phyloP scores from a whole-genome alignment of 2,329 filamentous ascomycete species.

The Colletotrichum endophyticum region DNA sequence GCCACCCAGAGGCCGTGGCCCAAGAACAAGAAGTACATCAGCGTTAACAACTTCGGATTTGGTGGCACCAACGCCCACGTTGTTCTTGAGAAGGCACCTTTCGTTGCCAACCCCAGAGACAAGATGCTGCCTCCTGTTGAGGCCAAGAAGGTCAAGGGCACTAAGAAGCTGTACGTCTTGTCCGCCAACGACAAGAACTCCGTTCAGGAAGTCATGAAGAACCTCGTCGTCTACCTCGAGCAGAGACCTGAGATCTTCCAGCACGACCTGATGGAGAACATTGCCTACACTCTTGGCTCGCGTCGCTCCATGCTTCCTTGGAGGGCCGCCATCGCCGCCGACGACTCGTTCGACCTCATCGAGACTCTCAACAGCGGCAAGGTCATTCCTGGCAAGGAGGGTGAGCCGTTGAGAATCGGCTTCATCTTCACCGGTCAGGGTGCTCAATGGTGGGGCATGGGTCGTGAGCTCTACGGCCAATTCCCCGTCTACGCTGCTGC shows the following conservation, averaged over 20 bases:
- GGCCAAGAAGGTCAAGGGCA: background rate
- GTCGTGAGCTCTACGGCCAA: conserved; percentile 26
- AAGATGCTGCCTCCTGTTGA: conserved; percentile 22
- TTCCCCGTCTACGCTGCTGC: conserved; percentile 39
- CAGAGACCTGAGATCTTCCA: conserved; percentile 47
- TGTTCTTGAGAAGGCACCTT: conserved; percentile 44
- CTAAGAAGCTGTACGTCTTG: conserved; percentile 45
- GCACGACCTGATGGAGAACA: conserved; percentile 40
- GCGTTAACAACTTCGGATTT: conserved; percentile 53
- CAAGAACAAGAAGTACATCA: conserved; percentile 52
- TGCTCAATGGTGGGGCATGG: conserved; percentile 29
- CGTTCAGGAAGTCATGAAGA: conserved; percentile 30
- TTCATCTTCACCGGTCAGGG: conserved; percentile 33
- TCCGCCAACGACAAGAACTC: conserved; percentile 42
- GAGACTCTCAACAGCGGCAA: conserved; percentile 40
- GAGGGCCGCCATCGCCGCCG: conserved; percentile 31
- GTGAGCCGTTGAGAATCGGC: conserved; percentile 28
- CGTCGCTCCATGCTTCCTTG: conserved; percentile 13
- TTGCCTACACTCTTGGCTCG: conserved; percentile 21
- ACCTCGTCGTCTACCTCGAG: conserved; percentile 42
- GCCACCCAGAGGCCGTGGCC: conserved; percentile 50
- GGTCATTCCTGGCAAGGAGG: conserved; percentile 38
- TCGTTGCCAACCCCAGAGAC: conserved; percentile 19
- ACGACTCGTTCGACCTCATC: conserved; percentile 22
- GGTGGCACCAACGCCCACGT: conserved; percentile 50